These are phyloP conservation scores for Suhomyces pyralidae DNA, from an alignment of 805 yeast genomes.

Conservation along the genomic window DNA sequence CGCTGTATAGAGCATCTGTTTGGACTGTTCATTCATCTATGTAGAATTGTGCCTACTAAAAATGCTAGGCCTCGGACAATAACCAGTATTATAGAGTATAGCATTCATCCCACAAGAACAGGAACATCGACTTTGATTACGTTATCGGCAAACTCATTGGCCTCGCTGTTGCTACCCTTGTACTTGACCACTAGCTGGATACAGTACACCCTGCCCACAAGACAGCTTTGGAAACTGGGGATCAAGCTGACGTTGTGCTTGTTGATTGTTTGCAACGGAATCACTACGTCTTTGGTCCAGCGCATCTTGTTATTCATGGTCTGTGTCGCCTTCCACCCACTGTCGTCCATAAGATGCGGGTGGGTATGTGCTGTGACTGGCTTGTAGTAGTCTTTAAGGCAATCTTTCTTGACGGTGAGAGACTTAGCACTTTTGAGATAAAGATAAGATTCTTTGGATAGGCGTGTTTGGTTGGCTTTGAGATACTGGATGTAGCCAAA, in stretches of 20 bases:
- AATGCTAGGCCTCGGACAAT: background rate
- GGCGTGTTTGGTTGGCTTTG: conserved; percentile 28
- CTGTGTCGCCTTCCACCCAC: conserved; percentile 29
- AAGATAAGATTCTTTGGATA: conserved; percentile 32
- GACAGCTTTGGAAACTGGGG: conserved; percentile 64
- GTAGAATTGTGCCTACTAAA: background rate
- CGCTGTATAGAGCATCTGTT: background rate
- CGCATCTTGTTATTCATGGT: conserved; percentile 22
- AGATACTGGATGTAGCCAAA: conserved; percentile 33
- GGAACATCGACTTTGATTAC: conserved; percentile 35
- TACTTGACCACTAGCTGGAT: conserved; percentile 39
- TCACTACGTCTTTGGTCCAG: conserved; percentile 31
- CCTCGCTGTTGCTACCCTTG: conserved; percentile 35
- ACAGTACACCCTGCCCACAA: conserved; percentile 57
- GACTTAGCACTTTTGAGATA: conserved; percentile 38
- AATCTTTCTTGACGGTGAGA: conserved; percentile 39
- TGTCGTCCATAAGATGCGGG: conserved; percentile 22
- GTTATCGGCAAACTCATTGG: conserved; percentile 31
- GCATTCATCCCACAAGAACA: conserved; percentile 28
- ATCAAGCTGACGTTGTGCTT: conserved; percentile 49
- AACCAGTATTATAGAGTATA: background rate
- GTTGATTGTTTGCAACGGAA: conserved; percentile 42
- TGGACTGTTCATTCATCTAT: background rate
- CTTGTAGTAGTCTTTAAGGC: conserved; percentile 35
- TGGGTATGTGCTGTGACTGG: conserved; percentile 22